These are phyloP conservation scores for Aspergillus sp. DNA, from an alignment of 2,329 filamentous ascomycete genomes.

Conservation along the genomic window DNA sequence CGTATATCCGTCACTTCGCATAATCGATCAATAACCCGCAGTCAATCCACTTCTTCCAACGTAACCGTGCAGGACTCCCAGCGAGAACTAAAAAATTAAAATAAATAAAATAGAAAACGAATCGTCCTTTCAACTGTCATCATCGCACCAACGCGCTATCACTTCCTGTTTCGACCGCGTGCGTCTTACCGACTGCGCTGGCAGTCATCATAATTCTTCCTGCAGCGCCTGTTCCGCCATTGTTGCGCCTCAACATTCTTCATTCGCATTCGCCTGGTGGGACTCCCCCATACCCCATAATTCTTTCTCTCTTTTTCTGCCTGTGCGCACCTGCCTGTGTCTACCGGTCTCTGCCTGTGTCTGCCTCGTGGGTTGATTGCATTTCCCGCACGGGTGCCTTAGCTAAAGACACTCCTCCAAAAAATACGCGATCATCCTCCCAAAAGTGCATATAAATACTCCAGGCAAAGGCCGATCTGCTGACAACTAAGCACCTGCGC, in stretches of 20 bases:
- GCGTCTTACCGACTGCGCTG: constrained; percentile 25
- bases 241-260: constrained; percentile 7
- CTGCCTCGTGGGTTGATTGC: constrained; percentile 6
- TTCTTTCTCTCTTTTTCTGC: neutral
- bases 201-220: constrained; percentile 26
- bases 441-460: neutral
- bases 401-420: too few relatives aligned
- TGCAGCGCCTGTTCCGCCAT: constrained; percentile 23
- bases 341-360: neutral
- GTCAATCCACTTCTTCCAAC: constrained; percentile 14
- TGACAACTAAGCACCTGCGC: constrained; percentile 21
- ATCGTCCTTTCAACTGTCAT: constrained; percentile 14
- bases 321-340: neutral
- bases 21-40: neutral
- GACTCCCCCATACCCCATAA: neutral
- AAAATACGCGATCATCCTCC: neutral
- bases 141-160: neutral
- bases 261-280: constrained; percentile 7
- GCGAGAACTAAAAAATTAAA: constrained; percentile 9
- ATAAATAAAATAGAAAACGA: constrained; percentile 6
- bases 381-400: constrained; percentile 5
- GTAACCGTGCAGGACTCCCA: constrained; percentile 29
- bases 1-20: neutral
- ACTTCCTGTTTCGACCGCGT: constrained; percentile 28
- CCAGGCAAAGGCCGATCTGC: constrained; percentile 9